A percentile compares a stretch with the other conserved stretches of the same genome.
These are phyloP conservation scores for Podospora bellae-mahoneyi DNA, from an alignment of 495 filamentous ascomycete species.

Conservation along the genomic window DNA sequence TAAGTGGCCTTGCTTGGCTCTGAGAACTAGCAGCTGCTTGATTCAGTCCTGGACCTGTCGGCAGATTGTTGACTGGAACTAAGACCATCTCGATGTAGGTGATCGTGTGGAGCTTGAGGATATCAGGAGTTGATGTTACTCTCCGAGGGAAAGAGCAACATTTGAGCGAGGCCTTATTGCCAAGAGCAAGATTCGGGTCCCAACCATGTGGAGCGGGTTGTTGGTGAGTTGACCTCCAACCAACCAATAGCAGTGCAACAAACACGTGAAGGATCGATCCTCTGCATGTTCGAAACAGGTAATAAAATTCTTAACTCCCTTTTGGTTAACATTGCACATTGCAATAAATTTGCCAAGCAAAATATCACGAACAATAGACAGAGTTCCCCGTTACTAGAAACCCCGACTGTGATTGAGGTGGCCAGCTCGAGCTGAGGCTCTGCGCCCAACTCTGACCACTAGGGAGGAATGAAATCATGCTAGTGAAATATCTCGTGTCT, in stretches of 20 bases:
- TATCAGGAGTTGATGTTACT: not conserved
- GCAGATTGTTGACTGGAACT: not conserved
- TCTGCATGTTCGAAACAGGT: not conserved
- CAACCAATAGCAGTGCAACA: not conserved
- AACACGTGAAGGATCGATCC: not conserved
- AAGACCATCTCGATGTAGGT: not conserved
- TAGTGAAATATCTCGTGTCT: too few relatives aligned
- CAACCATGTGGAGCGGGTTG: not conserved
- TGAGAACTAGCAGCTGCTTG: not conserved
- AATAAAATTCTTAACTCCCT: not conserved
- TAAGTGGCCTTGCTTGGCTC: not conserved
- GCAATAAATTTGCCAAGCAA: too few relatives aligned
- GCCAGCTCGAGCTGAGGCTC: too few relatives aligned
- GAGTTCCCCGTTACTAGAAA: too few relatives aligned
- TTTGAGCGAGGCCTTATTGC: not conserved
- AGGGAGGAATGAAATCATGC: too few relatives aligned
- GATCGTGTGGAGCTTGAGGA: not conserved
- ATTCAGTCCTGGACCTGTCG: not conserved
- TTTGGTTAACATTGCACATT: too few relatives aligned
- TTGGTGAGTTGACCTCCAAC: not conserved
- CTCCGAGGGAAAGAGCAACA: not conserved
- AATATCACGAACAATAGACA: too few relatives aligned
- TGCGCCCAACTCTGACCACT: too few relatives aligned
- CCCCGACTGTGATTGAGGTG: too few relatives aligned
- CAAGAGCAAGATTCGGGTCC: not conserved